These are phyloP conservation scores for Leccinum pachyderme DNA, from an alignment of 1,284 basidiomycete genomes.

Conservation along the genomic window DNA sequence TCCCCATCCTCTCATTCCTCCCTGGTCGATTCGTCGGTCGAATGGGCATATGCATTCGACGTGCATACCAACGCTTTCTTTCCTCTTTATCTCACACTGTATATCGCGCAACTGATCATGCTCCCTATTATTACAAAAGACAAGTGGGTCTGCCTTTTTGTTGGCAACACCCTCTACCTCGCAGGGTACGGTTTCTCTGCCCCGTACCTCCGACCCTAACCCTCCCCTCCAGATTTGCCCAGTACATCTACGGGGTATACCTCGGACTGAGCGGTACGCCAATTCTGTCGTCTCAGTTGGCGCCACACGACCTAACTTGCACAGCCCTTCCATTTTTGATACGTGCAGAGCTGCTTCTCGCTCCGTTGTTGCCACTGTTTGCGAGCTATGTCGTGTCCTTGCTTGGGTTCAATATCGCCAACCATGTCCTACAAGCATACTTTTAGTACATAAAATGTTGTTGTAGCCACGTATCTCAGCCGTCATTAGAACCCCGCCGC, in stretches of 20 bases:
- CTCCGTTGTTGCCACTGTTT: slow-evolving; percentile 83
- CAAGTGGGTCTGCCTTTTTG: slow-evolving; percentile 88
- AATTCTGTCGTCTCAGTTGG: slow-evolving; percentile 8
- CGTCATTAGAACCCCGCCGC: slow-evolving; percentile 33
- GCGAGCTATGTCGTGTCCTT: slow-evolving; percentile 82
- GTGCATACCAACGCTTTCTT: slow-evolving; percentile 96
- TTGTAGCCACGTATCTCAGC: neutral
- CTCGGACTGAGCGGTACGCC: slow-evolving; percentile 76
- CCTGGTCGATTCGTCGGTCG: slow-evolving; percentile 70
- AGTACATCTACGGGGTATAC: slow-evolving; percentile 90
- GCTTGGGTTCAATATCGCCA: slow-evolving; percentile 86
- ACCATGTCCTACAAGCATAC: slow-evolving; percentile 73
- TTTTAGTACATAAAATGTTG: slow-evolving; percentile 56
- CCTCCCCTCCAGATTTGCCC: slow-evolving; percentile 56
- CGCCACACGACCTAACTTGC: slow-evolving; percentile 4
- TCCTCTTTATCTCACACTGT: slow-evolving; percentile 85
- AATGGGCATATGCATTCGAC: slow-evolving; percentile 94
- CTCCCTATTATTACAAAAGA: slow-evolving; percentile 77
- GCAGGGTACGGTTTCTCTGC: slow-evolving; percentile 57
- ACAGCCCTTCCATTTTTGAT: slow-evolving; percentile 88
- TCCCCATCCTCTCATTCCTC: slow-evolving; percentile 74
- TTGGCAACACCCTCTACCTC: slow-evolving; percentile 92
- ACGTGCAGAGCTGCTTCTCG: slow-evolving; percentile 81
- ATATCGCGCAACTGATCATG: slow-evolving; percentile 82
- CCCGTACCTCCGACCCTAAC: slow-evolving; percentile 6